Percentiles rank a stretch among this genome's conserved stretches.
Conservation (phyloP, 768 basidiomycete species). For the Phlegmacium glaucopus region DNA sequence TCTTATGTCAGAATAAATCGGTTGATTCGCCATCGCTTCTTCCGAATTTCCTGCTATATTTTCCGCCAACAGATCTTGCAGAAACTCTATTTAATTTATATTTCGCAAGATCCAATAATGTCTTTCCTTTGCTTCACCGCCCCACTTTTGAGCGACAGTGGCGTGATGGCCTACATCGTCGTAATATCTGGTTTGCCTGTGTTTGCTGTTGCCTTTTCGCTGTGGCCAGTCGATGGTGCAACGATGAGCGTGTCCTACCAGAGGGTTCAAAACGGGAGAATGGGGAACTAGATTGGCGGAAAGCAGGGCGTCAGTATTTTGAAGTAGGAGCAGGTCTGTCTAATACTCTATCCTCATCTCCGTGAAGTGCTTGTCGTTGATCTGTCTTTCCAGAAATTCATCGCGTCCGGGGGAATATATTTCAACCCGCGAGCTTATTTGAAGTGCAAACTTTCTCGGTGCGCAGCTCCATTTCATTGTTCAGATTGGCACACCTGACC, state of each 20-base stretch:
- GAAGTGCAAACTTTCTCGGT: conserved; percentile 52
- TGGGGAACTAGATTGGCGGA: conserved; percentile 42
- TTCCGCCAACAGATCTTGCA: conserved; percentile 65
- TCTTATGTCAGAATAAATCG: conserved; percentile 46
- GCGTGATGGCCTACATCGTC: conserved; percentile 47
- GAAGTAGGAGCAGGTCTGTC: conserved; percentile 48
- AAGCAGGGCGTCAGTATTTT: conserved; percentile 47
- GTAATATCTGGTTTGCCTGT: conserved; percentile 56
- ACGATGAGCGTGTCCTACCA: conserved; percentile 55
- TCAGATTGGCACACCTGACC: background rate
- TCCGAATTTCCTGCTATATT: conserved; percentile 35
- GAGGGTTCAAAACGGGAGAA: conserved; percentile 17
- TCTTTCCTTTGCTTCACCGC: conserved; percentile 67
- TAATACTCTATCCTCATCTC: background rate
- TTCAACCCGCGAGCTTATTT: conserved; percentile 56
- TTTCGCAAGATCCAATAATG: conserved; percentile 56
- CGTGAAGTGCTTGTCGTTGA: background rate
- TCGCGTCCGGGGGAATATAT: conserved; percentile 44
- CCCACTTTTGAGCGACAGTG: conserved; percentile 67
- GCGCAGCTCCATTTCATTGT: conserved; percentile 1
- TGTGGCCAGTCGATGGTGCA: conserved; percentile 61
- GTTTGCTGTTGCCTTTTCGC: conserved; percentile 67
- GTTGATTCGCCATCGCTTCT: conserved; percentile 27
- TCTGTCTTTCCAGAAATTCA: conserved; percentile 42
- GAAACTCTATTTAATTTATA: conserved; percentile 59